Conservation (phyloP, 345 rosid genomes). For the Aquilaria yunnanensis region DNA sequence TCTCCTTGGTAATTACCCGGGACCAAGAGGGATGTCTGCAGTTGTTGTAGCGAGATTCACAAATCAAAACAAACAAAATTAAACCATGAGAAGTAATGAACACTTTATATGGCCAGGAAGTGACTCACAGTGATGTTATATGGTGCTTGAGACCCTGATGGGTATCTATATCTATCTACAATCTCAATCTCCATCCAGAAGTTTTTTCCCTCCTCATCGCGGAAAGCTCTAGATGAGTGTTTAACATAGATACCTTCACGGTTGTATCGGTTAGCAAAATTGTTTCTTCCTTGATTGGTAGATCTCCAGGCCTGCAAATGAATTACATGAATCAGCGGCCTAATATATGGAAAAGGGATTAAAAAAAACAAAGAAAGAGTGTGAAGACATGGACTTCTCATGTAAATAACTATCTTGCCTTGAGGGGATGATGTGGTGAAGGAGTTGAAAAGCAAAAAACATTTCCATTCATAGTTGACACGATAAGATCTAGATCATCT, state of each 20-base stretch:
- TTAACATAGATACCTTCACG: conserved; percentile 83
- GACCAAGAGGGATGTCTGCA: conserved; percentile 83
- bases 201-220: conserved; percentile 97
- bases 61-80: neutral
- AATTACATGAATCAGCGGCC: conserved; percentile 8
- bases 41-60: conserved; percentile 1
- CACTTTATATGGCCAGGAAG: conserved; percentile 1
- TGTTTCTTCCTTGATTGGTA: conserved; percentile 88
- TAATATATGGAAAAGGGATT: conserved; percentile 6
- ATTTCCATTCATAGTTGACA: conserved; percentile 97
- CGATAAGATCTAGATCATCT: conserved; percentile 97
- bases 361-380: neutral
- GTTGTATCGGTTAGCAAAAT: conserved; percentile 54
- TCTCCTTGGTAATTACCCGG: conserved; percentile 98
- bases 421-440: conserved; percentile 90
- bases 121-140: conserved; percentile 89
- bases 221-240: conserved; percentile 86
- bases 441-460: conserved; percentile 99
- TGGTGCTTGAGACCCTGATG: conserved; percentile 89
- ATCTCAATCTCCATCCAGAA: conserved; percentile 98
- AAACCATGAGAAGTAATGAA: neutral
- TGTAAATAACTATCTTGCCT: conserved; percentile 45
- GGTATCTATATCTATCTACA: conserved; percentile 75
- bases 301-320: conserved; percentile 91
- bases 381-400: conserved; percentile 2